phyloP scores from a whole-genome alignment of 2,329 filamentous ascomycete genomes.

The Colletotrichum spinosum region DNA sequence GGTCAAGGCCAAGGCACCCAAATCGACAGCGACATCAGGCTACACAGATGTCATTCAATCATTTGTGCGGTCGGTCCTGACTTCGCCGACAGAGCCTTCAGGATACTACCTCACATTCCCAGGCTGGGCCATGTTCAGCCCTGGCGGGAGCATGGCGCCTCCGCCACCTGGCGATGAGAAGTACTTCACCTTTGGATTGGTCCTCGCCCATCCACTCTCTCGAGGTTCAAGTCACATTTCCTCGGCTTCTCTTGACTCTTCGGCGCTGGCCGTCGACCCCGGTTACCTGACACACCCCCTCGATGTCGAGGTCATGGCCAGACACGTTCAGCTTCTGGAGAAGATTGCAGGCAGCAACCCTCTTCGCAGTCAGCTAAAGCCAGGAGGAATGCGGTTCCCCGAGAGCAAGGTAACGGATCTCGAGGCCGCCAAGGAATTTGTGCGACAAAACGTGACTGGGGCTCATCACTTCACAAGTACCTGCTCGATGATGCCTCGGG shows the following conservation, averaged over 20 bases:
- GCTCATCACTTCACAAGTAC: constrained; percentile 62
- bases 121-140: constrained; percentile 35
- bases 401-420: constrained; percentile 43
- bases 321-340: constrained; percentile 56
- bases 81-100: constrained; percentile 35
- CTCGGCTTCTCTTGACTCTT: constrained; percentile 46
- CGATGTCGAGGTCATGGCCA: constrained; percentile 66
- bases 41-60: constrained; percentile 27
- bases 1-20: constrained; percentile 10
- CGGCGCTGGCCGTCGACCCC: constrained; percentile 57
- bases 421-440: constrained; percentile 50
- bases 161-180: constrained; percentile 44
- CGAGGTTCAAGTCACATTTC: constrained; percentile 70
- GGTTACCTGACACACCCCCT: constrained; percentile 66
- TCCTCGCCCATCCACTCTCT: constrained; percentile 71
- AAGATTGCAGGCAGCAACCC: constrained; percentile 51
- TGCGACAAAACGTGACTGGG: constrained; percentile 48
- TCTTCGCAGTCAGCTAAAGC: constrained; percentile 55
- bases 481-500: constrained; percentile 63
- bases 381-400: constrained; percentile 44
- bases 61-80: constrained; percentile 34
- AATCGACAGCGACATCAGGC: constrained; percentile 21
- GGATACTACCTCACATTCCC: constrained; percentile 37
- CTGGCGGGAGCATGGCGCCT: constrained; percentile 33
- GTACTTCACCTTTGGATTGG: constrained; percentile 66